A percentile compares a stretch with the other conserved stretches of the same genome.
phyloP scores from a whole-genome alignment of 2,329 filamentous ascomycete genomes.

The Hirsutella minnesotensis region DNA sequence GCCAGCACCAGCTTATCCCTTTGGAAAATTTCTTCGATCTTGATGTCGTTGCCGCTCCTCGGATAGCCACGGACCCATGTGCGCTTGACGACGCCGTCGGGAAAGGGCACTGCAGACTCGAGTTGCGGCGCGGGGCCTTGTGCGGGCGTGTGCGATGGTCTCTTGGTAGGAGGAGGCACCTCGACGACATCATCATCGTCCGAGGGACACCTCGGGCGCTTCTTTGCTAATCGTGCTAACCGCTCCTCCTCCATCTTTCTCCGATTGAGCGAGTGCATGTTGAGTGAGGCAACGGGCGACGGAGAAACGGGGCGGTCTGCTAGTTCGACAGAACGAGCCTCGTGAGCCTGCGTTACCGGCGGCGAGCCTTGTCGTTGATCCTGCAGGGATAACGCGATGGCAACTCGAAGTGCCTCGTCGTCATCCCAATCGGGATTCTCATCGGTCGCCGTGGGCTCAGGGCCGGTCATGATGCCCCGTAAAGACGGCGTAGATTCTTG shows the following conservation, averaged over 20 bases:
- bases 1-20: conserved; percentile 60
- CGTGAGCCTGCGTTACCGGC: not conserved
- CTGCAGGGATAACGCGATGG: conserved; percentile 46
- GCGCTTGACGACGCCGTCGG: conserved; percentile 60
- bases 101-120: conserved; percentile 25
- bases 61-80: conserved; percentile 61
- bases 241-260: conserved; percentile 80
- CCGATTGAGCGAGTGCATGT: conserved; percentile 52
- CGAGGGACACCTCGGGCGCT: conserved; percentile 25
- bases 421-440: conserved; percentile 30
- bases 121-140: conserved; percentile 2
- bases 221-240: conserved; percentile 51
- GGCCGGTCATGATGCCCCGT: not conserved
- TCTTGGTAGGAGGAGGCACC: conserved; percentile 15
- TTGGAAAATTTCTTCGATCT: conserved; percentile 77
- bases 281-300: conserved; percentile 9
- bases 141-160: not conserved
- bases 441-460: conserved; percentile 7
- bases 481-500: too few species aligned
- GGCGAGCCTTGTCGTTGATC: conserved; percentile 8
- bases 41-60: conserved; percentile 61
- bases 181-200: conserved; percentile 17
- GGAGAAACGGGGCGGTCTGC: not conserved
- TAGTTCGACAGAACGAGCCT: not conserved
- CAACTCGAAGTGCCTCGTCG: conserved; percentile 47